These are phyloP conservation scores for Peronospora belbahrii DNA, from an alignment of 352 stramenopile genomes.

Conservation along the genomic window DNA sequence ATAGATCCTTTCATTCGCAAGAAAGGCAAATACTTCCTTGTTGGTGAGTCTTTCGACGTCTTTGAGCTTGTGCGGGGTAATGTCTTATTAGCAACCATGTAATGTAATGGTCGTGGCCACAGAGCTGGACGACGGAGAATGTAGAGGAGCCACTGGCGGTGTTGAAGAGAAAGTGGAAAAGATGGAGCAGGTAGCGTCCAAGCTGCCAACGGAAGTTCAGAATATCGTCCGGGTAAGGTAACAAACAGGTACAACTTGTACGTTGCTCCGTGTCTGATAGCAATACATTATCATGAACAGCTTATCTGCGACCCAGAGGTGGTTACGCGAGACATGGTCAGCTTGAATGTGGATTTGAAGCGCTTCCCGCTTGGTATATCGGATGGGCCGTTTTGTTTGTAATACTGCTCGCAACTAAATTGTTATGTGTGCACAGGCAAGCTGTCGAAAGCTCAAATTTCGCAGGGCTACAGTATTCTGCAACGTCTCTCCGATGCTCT, in stretches of 20 bases:
- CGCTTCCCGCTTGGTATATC: constrained; percentile 35
- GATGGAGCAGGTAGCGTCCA: constrained; percentile 20
- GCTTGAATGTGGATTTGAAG: constrained; percentile 46
- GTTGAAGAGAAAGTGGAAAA: constrained; percentile 19
- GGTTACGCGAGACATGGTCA: constrained; percentile 37
- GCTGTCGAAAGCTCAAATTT: constrained; percentile 54
- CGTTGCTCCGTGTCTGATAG: not conserved
- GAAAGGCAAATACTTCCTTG: constrained; percentile 54
- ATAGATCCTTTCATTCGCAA: constrained; percentile 34
- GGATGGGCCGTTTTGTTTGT: not conserved
- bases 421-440: constrained; percentile 14
- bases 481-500: constrained; percentile 38
- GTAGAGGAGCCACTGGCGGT: constrained; percentile 17
- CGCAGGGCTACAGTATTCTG: constrained; percentile 46
- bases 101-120: constrained; percentile 1
- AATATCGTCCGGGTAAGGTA: constrained; percentile 30
- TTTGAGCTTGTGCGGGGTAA: not conserved
- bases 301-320: constrained; percentile 48
- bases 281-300: constrained; percentile 10
- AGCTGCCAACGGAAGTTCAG: constrained; percentile 28
- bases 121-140: constrained; percentile 37
- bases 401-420: not conserved
- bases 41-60: constrained; percentile 28
- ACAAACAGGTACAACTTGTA: not conserved
- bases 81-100: not conserved